phyloP scores from a whole-genome alignment of 1,139 yeast genomes.

The Suhomyces yuchorum region DNA sequence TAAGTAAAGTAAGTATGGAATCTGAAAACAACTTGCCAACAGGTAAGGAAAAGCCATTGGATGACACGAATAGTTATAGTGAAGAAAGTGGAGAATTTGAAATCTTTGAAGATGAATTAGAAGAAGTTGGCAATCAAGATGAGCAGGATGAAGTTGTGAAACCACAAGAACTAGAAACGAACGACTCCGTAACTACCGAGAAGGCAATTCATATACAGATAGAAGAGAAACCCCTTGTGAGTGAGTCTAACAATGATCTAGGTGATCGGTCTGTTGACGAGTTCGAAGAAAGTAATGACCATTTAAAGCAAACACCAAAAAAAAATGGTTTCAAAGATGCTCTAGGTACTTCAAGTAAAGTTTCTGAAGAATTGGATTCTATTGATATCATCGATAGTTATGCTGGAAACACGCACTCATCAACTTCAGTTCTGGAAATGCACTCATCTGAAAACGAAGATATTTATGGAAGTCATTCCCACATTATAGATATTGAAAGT shows the following conservation, averaged over 20 bases:
- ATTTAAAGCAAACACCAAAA: neutral
- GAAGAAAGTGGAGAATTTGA: conserved; percentile 6
- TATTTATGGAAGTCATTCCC: neutral
- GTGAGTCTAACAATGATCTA: neutral
- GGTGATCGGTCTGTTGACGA: neutral
- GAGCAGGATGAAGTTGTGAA: conserved; percentile 11
- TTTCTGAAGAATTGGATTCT: neutral
- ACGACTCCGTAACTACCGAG: neutral
- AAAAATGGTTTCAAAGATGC: neutral
- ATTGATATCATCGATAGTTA: neutral
- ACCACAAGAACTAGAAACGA: neutral
- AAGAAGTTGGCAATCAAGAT: conserved; percentile 9
- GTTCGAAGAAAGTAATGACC: neutral
- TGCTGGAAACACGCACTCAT: neutral
- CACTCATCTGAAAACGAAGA: neutral
- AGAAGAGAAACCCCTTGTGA: neutral
- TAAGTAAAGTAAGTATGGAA: conserved; percentile 4
- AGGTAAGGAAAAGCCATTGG: neutral
- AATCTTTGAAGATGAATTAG: conserved; percentile 10
- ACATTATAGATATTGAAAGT: conserved; percentile 12
- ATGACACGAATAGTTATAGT: conserved; percentile 2
- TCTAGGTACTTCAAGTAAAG: neutral
- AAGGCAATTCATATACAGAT: too few relatives aligned
- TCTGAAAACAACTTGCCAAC: neutral
- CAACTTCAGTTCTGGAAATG: neutral